These are phyloP conservation scores for Massarina eburnea DNA, from an alignment of 2,329 filamentous ascomycete genomes.

Conservation along the genomic window DNA sequence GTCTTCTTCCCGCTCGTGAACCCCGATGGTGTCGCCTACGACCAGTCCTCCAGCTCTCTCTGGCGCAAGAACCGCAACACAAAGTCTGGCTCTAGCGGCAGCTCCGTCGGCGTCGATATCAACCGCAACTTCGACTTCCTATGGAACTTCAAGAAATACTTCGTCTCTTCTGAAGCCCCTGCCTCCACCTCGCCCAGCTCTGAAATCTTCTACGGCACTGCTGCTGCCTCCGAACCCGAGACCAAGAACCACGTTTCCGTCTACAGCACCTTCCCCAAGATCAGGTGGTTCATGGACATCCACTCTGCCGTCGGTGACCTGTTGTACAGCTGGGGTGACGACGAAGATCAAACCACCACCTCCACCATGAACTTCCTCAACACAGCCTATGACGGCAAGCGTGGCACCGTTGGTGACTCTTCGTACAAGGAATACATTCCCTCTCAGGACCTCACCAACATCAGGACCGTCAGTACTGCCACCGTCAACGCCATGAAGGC, in stretches of 20 bases:
- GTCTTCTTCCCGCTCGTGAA: slow-evolving; percentile 51
- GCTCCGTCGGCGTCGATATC: slow-evolving; percentile 36
- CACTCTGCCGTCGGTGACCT: slow-evolving; percentile 58
- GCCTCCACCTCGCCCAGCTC: slow-evolving; percentile 49
- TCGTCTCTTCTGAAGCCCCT: slow-evolving; percentile 39
- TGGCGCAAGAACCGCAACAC: slow-evolving; percentile 44
- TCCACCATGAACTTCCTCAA: slow-evolving; percentile 57
- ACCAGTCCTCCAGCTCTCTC: slow-evolving; percentile 33
- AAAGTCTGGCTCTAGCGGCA: slow-evolving; percentile 39
- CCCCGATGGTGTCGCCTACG: slow-evolving; percentile 40
- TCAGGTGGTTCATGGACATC: slow-evolving; percentile 62
- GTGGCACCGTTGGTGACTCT: slow-evolving; percentile 54
- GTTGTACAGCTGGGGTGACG: slow-evolving; percentile 61
- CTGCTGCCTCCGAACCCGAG: slow-evolving; percentile 59
- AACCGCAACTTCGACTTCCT: slow-evolving; percentile 55
- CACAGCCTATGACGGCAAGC: slow-evolving; percentile 53
- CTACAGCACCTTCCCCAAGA: slow-evolving; percentile 51
- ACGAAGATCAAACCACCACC: slow-evolving; percentile 53
- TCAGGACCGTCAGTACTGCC: slow-evolving; percentile 35
- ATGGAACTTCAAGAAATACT: slow-evolving; percentile 57
- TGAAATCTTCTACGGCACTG: slow-evolving; percentile 55
- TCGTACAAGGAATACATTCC: slow-evolving; percentile 53
- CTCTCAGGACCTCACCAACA: slow-evolving; percentile 35
- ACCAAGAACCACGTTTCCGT: slow-evolving; percentile 57
- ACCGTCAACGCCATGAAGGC: slow-evolving; percentile 41